Evolutionary conservation across 2,329 filamentous ascomycete species (phyloP).

Genomic region (Phialophora verrucosa): DNA sequence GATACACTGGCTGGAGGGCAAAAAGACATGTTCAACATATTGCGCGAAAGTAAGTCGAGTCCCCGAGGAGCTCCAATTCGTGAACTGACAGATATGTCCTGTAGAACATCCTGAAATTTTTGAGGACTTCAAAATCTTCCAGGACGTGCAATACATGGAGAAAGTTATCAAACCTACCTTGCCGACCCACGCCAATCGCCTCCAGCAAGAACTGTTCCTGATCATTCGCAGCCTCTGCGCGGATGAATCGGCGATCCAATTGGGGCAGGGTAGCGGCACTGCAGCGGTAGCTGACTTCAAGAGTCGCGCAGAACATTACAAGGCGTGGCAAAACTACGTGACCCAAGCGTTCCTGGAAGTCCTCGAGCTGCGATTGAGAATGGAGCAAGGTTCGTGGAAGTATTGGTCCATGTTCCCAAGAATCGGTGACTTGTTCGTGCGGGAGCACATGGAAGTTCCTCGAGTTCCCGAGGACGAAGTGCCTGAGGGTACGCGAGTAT

Average conservation of each 20-base stretch:
- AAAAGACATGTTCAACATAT: not conserved
- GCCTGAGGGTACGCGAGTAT: not conserved
- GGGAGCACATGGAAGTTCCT: not conserved
- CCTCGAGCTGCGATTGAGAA: not conserved
- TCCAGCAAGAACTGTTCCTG: not conserved
- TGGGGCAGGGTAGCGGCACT: not conserved
- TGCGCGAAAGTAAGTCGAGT: not conserved
- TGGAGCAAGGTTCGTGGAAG: not conserved
- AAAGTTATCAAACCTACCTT: not conserved
- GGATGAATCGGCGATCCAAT: not conserved
- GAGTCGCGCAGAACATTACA: not conserved
- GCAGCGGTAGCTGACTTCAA: not conserved
- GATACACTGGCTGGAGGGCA: no score
- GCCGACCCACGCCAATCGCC: not conserved
- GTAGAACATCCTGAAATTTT: not conserved
- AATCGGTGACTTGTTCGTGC: not conserved
- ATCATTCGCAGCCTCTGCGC: not conserved
- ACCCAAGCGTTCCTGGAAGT: not conserved
- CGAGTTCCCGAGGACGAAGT: not conserved
- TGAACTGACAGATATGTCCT: not conserved
- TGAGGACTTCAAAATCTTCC: not conserved
- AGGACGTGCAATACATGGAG: not conserved
- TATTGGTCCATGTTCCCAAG: not conserved
- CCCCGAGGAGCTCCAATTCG: not conserved
- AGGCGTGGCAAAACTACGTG: not conserved